These are phyloP conservation scores for Phytopythium sindhum DNA, from an alignment of 352 stramenopile genomes.

Conservation along the genomic window DNA sequence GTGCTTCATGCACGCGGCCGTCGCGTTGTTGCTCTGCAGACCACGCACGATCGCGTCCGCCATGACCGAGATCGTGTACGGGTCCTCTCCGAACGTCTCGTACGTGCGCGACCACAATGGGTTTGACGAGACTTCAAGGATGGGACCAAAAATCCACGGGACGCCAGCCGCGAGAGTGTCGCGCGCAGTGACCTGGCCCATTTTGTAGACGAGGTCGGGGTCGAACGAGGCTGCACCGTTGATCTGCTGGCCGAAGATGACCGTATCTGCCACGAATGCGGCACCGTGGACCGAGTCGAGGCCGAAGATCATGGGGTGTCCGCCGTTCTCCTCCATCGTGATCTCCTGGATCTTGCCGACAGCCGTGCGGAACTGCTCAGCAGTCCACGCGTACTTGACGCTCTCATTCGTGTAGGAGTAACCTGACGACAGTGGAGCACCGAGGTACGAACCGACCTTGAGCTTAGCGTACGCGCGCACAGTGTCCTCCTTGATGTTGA, in stretches of 20 bases:
- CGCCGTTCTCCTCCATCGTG: conserved; percentile 51
- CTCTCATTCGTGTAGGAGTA: conserved; percentile 13
- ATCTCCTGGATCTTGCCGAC: conserved; percentile 74
- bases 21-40: conserved; percentile 63
- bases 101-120: conserved; percentile 85
- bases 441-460: conserved; percentile 81
- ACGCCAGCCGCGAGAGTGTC: conserved; percentile 85
- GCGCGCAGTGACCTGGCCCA: conserved; percentile 62
- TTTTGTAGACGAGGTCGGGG: conserved; percentile 46
- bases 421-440: conserved; percentile 27
- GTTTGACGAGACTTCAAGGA: conserved; percentile 79
- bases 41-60: conserved; percentile 61
- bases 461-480: conserved; percentile 37
- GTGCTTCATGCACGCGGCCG: conserved; percentile 85
- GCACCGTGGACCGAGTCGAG: conserved; percentile 88
- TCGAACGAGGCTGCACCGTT: conserved; percentile 88
- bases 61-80: conserved; percentile 71
- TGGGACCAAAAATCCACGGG: conserved; percentile 86
- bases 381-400: conserved; percentile 33
- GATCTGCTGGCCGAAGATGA: conserved; percentile 86
- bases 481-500: conserved; percentile 13
- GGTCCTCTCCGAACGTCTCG: conserved; percentile 92
- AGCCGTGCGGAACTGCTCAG: conserved; percentile 55
- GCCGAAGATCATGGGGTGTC: conserved; percentile 75
- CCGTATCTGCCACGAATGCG: conserved; percentile 72